phyloP scores from a whole-genome alignment of 805 yeast genomes.

The Debaryomyces maramus region DNA sequence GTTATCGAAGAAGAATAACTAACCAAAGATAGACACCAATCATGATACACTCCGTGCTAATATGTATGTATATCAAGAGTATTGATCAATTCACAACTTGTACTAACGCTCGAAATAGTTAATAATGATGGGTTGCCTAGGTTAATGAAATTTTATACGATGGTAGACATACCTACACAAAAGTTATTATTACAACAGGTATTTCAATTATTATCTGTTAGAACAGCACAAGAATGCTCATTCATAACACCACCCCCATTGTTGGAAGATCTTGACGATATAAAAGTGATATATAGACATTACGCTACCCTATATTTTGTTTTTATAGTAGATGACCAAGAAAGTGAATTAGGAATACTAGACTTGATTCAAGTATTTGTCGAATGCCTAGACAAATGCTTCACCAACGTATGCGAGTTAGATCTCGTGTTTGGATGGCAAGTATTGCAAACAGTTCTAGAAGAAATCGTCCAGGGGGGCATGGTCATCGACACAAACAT shows the following conservation, averaged over 20 bases:
- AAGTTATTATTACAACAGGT: slow-evolving; percentile 78
- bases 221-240: slow-evolving; percentile 79
- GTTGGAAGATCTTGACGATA: slow-evolving; percentile 65
- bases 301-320: slow-evolving; percentile 97
- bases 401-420: slow-evolving; percentile 90
- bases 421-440: slow-evolving; percentile 99
- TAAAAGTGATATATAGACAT: slow-evolving; percentile 88
- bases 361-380: slow-evolving; percentile 97
- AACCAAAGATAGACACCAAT: background rate
- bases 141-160: slow-evolving; percentile 86
- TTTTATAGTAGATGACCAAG: slow-evolving; percentile 93
- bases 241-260: slow-evolving; percentile 88
- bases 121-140: slow-evolving; percentile 91
- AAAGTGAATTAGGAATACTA: slow-evolving; percentile 87
- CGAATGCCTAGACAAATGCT: slow-evolving; percentile 89
- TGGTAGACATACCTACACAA: slow-evolving; percentile 83
- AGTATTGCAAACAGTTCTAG: slow-evolving; percentile 84
- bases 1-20: too few relatives aligned
- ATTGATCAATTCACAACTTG: too few relatives aligned
- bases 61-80: slow-evolving; percentile 45
- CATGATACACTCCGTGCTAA: slow-evolving; percentile 86
- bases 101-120: slow-evolving; percentile 47
- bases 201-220: slow-evolving; percentile 66
- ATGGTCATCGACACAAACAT: slow-evolving; percentile 96
- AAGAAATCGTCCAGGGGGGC: slow-evolving; percentile 95